Evolutionary conservation across 202 grass and related monocot species (phyloP).

Genomic region (Carex arenaria): DNA sequence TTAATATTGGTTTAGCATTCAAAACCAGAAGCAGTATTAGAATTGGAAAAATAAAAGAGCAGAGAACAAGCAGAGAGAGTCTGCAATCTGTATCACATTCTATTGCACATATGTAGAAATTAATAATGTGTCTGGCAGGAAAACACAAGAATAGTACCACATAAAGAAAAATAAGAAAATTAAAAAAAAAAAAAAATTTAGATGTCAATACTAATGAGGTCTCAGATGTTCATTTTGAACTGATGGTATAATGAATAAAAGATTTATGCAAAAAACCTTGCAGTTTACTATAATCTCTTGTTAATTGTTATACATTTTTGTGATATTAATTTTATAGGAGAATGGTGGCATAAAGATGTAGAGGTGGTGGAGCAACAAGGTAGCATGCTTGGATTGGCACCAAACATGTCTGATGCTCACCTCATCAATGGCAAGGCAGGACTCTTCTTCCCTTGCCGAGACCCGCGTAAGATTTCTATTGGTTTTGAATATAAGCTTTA

Average conservation of each 20-base stretch:
- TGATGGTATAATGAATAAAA: background rate
- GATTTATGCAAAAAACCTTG: background rate
- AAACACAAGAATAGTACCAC: background rate
- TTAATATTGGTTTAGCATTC: background rate
- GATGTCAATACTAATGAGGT: background rate
- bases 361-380: constrained; percentile 44
- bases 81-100: background rate
- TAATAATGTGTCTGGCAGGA: background rate
- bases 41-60: background rate
- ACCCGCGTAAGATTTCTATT: constrained; percentile 36
- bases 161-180: background rate
- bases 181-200: background rate
- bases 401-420: constrained; percentile 57
- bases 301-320: background rate
- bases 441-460: constrained; percentile 44
- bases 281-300: background rate
- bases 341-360: constrained; percentile 58
- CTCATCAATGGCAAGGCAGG: constrained; percentile 54
- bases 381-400: constrained; percentile 36
- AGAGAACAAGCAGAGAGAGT: background rate
- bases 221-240: background rate
- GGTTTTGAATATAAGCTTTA: background rate
- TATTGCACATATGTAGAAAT: background rate
- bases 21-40: background rate
- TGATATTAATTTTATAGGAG: constrained; percentile 23